Conservation (phyloP, 1,284 basidiomycete species). For the Microbotryomycetes sp. region DNA sequence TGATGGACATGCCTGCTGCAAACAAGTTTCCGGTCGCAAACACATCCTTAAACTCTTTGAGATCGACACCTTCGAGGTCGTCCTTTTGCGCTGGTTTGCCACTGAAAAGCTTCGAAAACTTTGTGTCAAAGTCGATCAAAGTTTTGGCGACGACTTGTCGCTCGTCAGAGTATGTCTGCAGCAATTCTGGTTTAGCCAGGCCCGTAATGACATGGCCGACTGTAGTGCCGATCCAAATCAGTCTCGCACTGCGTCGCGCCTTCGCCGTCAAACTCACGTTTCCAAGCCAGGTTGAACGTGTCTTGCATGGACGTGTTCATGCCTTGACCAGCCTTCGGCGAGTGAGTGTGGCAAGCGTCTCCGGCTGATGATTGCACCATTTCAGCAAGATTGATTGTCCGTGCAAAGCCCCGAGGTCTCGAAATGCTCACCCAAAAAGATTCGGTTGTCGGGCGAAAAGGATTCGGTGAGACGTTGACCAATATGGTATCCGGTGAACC, state of each 20-base stretch:
- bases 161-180: slow-evolving; percentile 71
- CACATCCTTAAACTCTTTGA: slow-evolving; percentile 32
- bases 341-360: slow-evolving; percentile 61
- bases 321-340: slow-evolving; percentile 64
- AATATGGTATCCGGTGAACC: slow-evolving; percentile 59
- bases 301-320: slow-evolving; percentile 78
- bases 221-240: too few relatives aligned
- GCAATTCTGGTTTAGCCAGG: slow-evolving; percentile 57
- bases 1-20: slow-evolving; percentile 38
- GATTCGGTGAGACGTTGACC: slow-evolving; percentile 68
- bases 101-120: slow-evolving; percentile 67
- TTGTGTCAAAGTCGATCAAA: slow-evolving; percentile 51
- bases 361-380: slow-evolving; percentile 1
- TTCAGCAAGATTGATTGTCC: slow-evolving; percentile 54
- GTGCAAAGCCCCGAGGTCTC: too few relatives aligned
- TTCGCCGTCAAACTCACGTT: slow-evolving; percentile 18
- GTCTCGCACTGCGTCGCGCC: too few relatives aligned
- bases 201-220: slow-evolving; percentile 63
- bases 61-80: slow-evolving; percentile 18
- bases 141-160: slow-evolving; percentile 66
- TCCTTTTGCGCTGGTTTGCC: slow-evolving; percentile 52
- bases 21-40: slow-evolving; percentile 34
- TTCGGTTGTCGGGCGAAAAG: slow-evolving; percentile 59
- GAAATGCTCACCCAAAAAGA: slow-evolving; percentile 66
- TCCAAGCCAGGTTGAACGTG: slow-evolving; percentile 40